Percentiles rank a stretch among this genome's conserved stretches.
These are phyloP conservation scores for Penicillium concentricum DNA, from an alignment of 2,329 filamentous ascomycete species.

Conservation along the genomic window DNA sequence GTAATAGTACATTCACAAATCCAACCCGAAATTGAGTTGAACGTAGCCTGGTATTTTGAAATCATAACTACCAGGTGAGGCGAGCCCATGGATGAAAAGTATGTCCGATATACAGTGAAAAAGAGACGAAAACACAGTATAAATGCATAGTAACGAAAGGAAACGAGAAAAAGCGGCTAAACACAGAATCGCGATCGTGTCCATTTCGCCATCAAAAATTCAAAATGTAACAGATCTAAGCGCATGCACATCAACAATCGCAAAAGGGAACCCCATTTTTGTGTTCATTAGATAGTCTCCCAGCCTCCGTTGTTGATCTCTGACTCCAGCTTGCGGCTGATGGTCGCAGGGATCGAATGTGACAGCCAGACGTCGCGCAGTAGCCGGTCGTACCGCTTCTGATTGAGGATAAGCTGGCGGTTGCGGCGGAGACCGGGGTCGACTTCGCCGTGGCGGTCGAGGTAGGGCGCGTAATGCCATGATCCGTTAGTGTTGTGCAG, in stretches of 20 bases:
- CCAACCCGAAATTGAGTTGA: neutral
- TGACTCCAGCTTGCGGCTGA: slow-evolving; percentile 84
- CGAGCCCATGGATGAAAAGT: neutral
- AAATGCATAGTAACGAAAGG: neutral
- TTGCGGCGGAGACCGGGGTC: slow-evolving; percentile 86
- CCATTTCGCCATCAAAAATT: slow-evolving; percentile 1
- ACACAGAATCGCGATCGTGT: neutral
- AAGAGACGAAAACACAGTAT: neutral
- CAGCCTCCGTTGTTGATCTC: slow-evolving; percentile 97
- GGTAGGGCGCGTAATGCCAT: slow-evolving; percentile 84
- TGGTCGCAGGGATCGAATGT: slow-evolving; percentile 83
- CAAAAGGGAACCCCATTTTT: slow-evolving; percentile 4
- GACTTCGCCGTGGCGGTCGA: slow-evolving; percentile 93
- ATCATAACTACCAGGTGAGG: neutral
- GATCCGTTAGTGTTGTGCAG: slow-evolving; percentile 78
- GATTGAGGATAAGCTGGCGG: slow-evolving; percentile 87
- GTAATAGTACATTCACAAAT: neutral
- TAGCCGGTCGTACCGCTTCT: slow-evolving; percentile 88
- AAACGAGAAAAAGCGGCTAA: neutral
- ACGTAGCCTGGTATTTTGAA: neutral
- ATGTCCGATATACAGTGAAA: slow-evolving; percentile 3
- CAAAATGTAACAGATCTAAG: slow-evolving; percentile 3
- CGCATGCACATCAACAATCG: neutral
- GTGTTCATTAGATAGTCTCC: slow-evolving; percentile 63
- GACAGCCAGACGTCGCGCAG: slow-evolving; percentile 82